Conservation (phyloP, 257 asterid species). For the Solanum chmielewskii region DNA sequence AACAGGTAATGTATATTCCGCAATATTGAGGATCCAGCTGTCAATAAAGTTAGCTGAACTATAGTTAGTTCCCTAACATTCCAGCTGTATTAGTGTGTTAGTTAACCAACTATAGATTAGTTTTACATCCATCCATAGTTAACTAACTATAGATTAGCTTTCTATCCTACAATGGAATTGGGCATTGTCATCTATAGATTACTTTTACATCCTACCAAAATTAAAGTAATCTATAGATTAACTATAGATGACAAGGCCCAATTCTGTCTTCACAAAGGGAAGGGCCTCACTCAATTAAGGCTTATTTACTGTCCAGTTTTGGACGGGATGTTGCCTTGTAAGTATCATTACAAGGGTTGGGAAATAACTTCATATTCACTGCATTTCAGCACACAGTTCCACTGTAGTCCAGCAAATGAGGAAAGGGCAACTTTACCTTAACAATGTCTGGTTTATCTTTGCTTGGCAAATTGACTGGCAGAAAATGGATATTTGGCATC, state of each 20-base stretch:
- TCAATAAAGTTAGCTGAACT: not conserved
- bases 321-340: not conserved
- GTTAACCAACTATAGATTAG: not conserved
- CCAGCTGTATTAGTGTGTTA: not conserved
- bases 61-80: not conserved
- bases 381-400: not conserved
- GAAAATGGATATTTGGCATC: conserved; percentile 94
- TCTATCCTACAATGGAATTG: not conserved
- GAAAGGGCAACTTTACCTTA: conserved; percentile 34
- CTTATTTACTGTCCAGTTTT: not conserved
- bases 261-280: not conserved
- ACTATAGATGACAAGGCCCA: not conserved
- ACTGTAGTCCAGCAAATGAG: not conserved
- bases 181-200: not conserved
- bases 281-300: not conserved
- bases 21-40: not conserved
- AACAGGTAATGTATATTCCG: not conserved
- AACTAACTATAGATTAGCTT: not conserved
- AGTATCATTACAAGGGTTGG: not conserved
- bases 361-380: not conserved
- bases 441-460: conserved; percentile 65
- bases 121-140: not conserved
- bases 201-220: not conserved
- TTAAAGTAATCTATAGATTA: not conserved
- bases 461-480: conserved; percentile 85